Conservation (phyloP, 169 alveolate genomes). For the Neospora caninum region DNA sequence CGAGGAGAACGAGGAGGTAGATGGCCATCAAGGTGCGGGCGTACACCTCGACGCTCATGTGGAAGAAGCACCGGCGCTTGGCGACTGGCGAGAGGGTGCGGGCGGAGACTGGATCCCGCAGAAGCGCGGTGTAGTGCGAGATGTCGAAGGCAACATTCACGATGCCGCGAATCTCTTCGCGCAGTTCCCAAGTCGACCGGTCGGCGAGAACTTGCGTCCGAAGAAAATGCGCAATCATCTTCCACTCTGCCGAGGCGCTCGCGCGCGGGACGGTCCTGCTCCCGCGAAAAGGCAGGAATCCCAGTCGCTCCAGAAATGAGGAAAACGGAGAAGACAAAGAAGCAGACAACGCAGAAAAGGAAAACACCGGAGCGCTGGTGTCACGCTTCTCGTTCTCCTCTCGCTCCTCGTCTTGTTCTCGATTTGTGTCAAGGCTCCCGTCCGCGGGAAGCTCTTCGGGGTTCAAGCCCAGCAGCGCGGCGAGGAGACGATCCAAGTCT, state of each 20-base stretch:
- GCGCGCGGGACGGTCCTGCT: background rate
- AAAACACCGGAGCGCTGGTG: background rate
- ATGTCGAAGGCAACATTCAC: background rate
- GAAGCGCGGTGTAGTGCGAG: background rate
- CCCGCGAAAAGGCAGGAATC: background rate
- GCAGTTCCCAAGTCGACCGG: background rate
- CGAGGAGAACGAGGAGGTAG: constrained; percentile 16
- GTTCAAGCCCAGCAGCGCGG: background rate
- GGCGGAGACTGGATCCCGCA: background rate
- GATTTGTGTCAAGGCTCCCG: background rate
- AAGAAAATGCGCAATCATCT: background rate
- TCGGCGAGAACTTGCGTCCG: background rate
- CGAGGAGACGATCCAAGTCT: background rate
- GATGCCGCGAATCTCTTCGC: background rate
- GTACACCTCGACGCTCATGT: background rate
- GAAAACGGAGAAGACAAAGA: background rate
- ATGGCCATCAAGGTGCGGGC: background rate
- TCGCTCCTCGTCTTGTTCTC: background rate
- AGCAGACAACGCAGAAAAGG: background rate
- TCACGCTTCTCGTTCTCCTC: too few relatives aligned
- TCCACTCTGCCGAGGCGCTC: background rate
- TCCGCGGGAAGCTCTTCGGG: background rate
- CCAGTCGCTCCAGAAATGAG: background rate
- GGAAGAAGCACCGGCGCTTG: constrained; percentile 31
- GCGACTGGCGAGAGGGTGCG: background rate